Evolutionary conservation across 495 filamentous ascomycete species (phyloP).

Genomic region (Articulospora tetracladia): DNA sequence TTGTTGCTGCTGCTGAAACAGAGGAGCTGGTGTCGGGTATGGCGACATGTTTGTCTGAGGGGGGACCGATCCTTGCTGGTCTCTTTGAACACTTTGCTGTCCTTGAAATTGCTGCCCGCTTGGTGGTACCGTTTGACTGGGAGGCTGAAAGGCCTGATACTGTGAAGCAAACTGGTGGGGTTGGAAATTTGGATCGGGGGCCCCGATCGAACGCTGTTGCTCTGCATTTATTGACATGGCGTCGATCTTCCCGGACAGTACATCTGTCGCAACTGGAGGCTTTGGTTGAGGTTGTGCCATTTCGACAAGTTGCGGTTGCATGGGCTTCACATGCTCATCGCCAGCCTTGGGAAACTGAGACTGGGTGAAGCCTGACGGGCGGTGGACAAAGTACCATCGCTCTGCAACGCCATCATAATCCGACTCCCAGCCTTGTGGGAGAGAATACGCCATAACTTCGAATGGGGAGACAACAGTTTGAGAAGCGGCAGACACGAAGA

Average conservation of each 20-base stretch:
- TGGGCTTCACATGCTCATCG: background rate
- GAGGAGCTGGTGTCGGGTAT: background rate
- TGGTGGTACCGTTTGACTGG: background rate
- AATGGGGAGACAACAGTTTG: background rate
- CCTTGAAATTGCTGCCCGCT: background rate
- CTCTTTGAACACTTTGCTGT: background rate
- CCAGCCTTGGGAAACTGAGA: slow-evolving; percentile 5
- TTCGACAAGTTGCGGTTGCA: background rate
- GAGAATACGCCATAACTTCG: background rate
- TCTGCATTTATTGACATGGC: background rate
- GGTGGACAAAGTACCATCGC: slow-evolving; percentile 9
- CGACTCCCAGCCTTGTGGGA: slow-evolving; percentile 3
- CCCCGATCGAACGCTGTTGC: background rate
- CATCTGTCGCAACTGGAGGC: background rate
- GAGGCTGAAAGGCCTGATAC: background rate
- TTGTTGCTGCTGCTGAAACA: background rate
- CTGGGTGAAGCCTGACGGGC: slow-evolving; percentile 4
- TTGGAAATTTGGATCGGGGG: background rate
- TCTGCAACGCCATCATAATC: slow-evolving; percentile 6
- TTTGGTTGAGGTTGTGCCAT: background rate
- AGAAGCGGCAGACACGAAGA: background rate
- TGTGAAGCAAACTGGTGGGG: background rate
- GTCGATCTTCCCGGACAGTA: background rate
- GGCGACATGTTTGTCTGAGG: background rate
- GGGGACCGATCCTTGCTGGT: background rate